A percentile compares a stretch with the other conserved stretches of the same genome.
Conservation (phyloP, 2,329 filamentous ascomycete species). For the Paramyrothecium sp. region DNA sequence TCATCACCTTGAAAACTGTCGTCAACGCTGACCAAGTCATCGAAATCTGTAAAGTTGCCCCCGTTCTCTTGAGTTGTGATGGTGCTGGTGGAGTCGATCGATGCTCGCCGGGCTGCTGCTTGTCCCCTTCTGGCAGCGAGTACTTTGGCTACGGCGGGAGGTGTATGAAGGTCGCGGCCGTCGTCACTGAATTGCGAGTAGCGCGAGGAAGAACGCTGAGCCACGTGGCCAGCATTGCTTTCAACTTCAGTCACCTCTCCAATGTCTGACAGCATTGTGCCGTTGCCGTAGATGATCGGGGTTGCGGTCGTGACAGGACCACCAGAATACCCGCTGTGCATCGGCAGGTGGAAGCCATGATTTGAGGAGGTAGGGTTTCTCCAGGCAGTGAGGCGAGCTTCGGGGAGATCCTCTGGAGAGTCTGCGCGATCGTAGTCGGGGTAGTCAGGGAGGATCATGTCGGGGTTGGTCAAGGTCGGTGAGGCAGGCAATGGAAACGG, state of each 20-base stretch:
- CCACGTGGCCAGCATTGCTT: slow-evolving; percentile 42
- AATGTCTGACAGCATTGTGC: slow-evolving; percentile 68
- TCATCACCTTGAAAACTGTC: slow-evolving; percentile 68
- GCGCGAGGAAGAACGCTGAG: slow-evolving; percentile 35
- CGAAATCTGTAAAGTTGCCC: slow-evolving; percentile 58
- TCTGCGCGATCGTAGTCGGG: slow-evolving; percentile 67
- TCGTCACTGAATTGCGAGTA: slow-evolving; percentile 30
- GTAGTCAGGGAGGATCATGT: slow-evolving; percentile 87
- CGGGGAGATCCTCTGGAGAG: slow-evolving; percentile 49
- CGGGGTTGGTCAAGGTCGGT: slow-evolving; percentile 87
- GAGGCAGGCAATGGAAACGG: slow-evolving; percentile 61
- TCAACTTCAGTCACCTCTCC: slow-evolving; percentile 56
- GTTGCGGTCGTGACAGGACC: slow-evolving; percentile 53
- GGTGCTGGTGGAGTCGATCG: slow-evolving; percentile 61
- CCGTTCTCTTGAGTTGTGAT: slow-evolving; percentile 50
- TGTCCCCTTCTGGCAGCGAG: slow-evolving; percentile 44
- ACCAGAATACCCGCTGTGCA: slow-evolving; percentile 35
- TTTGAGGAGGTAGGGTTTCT: slow-evolving; percentile 39
- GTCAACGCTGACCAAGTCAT: slow-evolving; percentile 60
- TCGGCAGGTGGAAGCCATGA: slow-evolving; percentile 41
- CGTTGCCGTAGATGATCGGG: slow-evolving; percentile 68
- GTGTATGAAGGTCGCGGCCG: slow-evolving; percentile 36
- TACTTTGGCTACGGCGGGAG: slow-evolving; percentile 43
- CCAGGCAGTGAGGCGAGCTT: slow-evolving; percentile 53
- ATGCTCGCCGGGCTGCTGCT: slow-evolving; percentile 43